Base-by-base conservation (phyloP, 208 protist species). In the Trypanosoma lewisi region DNA sequence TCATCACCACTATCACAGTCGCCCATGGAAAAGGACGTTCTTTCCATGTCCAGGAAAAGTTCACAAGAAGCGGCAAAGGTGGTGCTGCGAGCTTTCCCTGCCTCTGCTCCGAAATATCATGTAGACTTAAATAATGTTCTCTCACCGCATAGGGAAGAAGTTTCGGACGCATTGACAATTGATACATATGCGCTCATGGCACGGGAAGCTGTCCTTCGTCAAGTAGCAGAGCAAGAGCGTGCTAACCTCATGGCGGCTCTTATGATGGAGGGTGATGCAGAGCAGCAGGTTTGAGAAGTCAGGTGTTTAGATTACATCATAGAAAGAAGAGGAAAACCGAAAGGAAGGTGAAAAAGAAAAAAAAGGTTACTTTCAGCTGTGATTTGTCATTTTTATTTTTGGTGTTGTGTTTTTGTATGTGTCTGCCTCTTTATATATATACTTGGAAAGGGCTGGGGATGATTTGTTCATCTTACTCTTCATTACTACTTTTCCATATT, bases 191-290 rank as follows among this genome's bases (percentile, higher is more conserved):
- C 50, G 23, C 66, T 80, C 23, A 52, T 91, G 5, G 75, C 75
- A 25, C 75, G 78, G 12, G 80, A 83, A 41, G 64, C 73, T 16
- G 78, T 78, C 6, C 55, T 86, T 27, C 74, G 83, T 19, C 78
- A 85, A 31, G 47, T 80, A 34, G 80, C 80, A 3, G 63, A 72
- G 39, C 41, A 63, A 7, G 80, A 87, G 27, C 54, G 75, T 31
- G 64, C 59, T 28, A 48, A 59, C 39, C 11, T 72, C n/a, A 50
- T 63, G 56, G 55, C 41, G 17, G 36, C 31, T 2, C 49, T 70
- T 5, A 39, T 37, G 17, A 49, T 19, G 17, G 54, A 30, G 21
- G 25, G 34, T 28, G 27, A 19, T 2, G 30, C 3, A 41, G 17
- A 44, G 4, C 16, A 59, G 27, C 4, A 52, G 3, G 34, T 56